Percentiles rank a stretch among this genome's conserved stretches.
phyloP scores from a whole-genome alignment of 257 asterid species.

The Fraxinus quadrangulata region DNA sequence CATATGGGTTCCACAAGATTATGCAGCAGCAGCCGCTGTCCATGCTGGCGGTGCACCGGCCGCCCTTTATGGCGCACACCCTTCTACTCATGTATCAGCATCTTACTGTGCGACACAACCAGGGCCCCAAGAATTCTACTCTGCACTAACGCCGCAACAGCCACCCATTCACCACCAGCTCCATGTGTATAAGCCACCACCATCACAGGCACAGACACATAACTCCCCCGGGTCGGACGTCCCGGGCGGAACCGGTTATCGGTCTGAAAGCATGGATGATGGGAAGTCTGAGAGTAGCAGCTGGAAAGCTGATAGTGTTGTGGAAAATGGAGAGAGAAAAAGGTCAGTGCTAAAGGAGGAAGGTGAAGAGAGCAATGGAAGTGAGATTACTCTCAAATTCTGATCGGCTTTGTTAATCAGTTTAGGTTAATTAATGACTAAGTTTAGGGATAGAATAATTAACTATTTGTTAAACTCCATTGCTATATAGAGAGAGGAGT shows the following conservation, averaged over 20 bases:
- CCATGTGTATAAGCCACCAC: constrained; percentile 52
- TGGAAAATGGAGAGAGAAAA: constrained; percentile 58
- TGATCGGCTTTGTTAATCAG: constrained; percentile 2
- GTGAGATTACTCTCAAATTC: constrained; percentile 65
- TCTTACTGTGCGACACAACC: constrained; percentile 45
- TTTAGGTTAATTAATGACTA: not conserved
- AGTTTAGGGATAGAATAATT: constrained; percentile 8
- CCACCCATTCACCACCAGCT: constrained; percentile 55
- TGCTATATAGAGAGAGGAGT: not conserved
- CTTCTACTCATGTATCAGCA: constrained; percentile 44
- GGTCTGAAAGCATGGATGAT: constrained; percentile 82
- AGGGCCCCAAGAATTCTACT: constrained; percentile 54
- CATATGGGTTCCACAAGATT: constrained; percentile 94
- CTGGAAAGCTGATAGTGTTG: constrained; percentile 82
- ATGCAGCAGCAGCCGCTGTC: constrained; percentile 66
- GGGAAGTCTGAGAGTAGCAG: constrained; percentile 89
- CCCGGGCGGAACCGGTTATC: constrained; percentile 56
- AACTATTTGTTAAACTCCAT: constrained; percentile 4
- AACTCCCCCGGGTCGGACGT: constrained; percentile 58
- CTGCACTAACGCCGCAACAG: constrained; percentile 46
- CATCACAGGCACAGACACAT: constrained; percentile 42
- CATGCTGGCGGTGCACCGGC: constrained; percentile 56
- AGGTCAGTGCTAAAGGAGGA: constrained; percentile 39
- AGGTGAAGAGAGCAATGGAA: constrained; percentile 60
- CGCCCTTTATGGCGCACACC: constrained; percentile 66